Base-by-base conservation (phyloP, 108 stramenopile genomes). In the Chaetoceros tenuissimus region DNA sequence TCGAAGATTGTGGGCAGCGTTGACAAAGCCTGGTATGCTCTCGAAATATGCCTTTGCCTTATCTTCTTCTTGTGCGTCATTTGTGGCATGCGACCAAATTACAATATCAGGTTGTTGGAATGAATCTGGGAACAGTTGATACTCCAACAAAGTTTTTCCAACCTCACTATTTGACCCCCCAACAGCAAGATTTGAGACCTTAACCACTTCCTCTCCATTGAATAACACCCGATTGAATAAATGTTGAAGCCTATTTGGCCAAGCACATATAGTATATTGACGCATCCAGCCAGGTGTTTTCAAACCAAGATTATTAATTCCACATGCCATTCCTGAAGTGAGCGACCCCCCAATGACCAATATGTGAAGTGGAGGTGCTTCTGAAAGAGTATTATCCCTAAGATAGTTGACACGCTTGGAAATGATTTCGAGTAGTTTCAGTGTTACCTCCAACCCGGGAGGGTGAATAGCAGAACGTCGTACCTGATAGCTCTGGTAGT, bases 1-100 rank as follows among this genome's bases (percentile, higher is more conserved):
- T 7, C 51, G 51, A 51, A 61, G 60, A 29, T 19, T 22, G 20
- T 53, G 60, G 17, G 60, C 60, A 5, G 60, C 60, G 3, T 29
- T 28, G 16, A 61, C 28, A 53, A 29, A 61, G 7, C 51, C 27
- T 31, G 46, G 60, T 25, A 61, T 27, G n/a, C n/a, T n/a, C n/a
- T n/a, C 46, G 46, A 47, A 47, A 47, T 0, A 47, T 47, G 46
- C 46, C 46, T 21, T 47, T 21, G 19, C 46, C 0, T 47, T 47
- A 21, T 47, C 46, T 47, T 47, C 22, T 47, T 47, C 46, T 47
- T 47, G 46, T 7, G 46, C 0, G 22, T 47, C 46, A 47, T 47
- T 47, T 47, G 46, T 21, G 3, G 46, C 46, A 47, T 47, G 46
- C 3, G 46, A 47, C 46, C 46, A 47, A 47, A 47, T 47, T 21